Conservation (phyloP, 345 rosid genomes). For the Cardamine resedifolia region DNA sequence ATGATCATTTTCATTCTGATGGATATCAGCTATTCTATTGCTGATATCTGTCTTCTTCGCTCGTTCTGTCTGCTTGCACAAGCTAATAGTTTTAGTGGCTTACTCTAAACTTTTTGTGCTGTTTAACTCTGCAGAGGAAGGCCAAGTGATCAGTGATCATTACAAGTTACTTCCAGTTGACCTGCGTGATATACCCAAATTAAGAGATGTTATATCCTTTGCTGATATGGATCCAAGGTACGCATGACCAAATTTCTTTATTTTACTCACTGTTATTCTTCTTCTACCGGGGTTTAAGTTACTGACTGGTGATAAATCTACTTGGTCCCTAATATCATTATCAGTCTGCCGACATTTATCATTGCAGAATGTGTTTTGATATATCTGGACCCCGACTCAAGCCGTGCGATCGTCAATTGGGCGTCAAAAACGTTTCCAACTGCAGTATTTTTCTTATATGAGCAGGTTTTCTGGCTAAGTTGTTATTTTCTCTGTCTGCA, state of each 20-base stretch:
- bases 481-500: conserved; percentile 22
- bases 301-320: conserved; percentile 28
- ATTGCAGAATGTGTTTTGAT: conserved; percentile 99
- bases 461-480: conserved; percentile 61
- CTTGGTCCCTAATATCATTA: conserved; percentile 56
- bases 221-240: conserved; percentile 92
- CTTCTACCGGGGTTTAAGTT: not conserved
- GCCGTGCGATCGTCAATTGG: conserved; percentile 76
- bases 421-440: conserved; percentile 72
- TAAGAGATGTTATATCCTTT: conserved; percentile 65
- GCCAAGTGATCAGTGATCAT: conserved; percentile 80
- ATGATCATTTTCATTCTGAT: not conserved
- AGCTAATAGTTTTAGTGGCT: conserved; percentile 7
- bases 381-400: conserved; percentile 92
- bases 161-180: conserved; percentile 94
- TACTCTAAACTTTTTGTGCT: conserved; percentile 2
- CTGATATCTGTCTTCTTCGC: conserved; percentile 7
- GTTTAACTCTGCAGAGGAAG: conserved; percentile 58
- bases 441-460: conserved; percentile 84
- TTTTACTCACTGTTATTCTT: not conserved
- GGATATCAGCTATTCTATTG: conserved; percentile 2
- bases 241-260: conserved; percentile 6
- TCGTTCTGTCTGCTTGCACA: not conserved
- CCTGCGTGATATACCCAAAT: conserved; percentile 67
- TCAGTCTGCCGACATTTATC: conserved; percentile 97